Evolutionary conservation across 2,329 filamentous ascomycete species (phyloP), one percentile per base, ranked within the genome.

Genomic region (Cordyceps sp.): DNA sequence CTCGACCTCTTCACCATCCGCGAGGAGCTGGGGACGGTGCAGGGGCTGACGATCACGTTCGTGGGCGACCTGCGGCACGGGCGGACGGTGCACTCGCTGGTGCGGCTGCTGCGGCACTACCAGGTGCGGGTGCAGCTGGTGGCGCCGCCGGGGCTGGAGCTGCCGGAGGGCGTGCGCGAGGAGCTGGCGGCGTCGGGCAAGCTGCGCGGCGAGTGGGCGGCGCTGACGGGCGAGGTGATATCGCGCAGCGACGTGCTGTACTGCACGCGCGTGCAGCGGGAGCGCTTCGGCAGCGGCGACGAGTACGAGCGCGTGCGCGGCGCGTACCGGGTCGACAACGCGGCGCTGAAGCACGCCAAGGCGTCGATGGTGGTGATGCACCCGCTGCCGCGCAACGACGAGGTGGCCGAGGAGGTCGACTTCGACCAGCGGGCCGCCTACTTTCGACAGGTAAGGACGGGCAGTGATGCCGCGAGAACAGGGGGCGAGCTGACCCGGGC

Each of bases 401-500:
- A 98, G 68, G 78, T 98, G 51, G 75, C 77, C 22, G 84, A 92
- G 59, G 90, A 98, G 63, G 85, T 98, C 30, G 90, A 98, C 58
- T 93, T 92, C 61, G 90, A 98, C 61, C 84, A 92, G 53, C 66
- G 90, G 45, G 90, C 90, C 36, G 88, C 90, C 34, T 98, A 98
- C 64, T 98, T 98, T 62, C 76, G 90, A 80, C 90, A 98, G 80
- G 88, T 93, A 61, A 74, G 81, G n/a, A n/a, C n/a, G n/a, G n/a
- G n/a, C n/a, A n/a, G n/a, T 18, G 10, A 12, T n/a, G n/a, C 23
- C 20, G 34, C 42, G 42, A 64, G 73, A 55, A 75, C 52, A 10
- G 20, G 10, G 15, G 9, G 10, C 4, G 8, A 20, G 14, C 30
- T 31, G 13, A 25, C 22, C 4, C 7, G 25, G 19, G 30, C 28